phyloP scores from a whole-genome alignment of 2,329 filamentous ascomycete genomes.

The Purpureocillium lavendulum region DNA sequence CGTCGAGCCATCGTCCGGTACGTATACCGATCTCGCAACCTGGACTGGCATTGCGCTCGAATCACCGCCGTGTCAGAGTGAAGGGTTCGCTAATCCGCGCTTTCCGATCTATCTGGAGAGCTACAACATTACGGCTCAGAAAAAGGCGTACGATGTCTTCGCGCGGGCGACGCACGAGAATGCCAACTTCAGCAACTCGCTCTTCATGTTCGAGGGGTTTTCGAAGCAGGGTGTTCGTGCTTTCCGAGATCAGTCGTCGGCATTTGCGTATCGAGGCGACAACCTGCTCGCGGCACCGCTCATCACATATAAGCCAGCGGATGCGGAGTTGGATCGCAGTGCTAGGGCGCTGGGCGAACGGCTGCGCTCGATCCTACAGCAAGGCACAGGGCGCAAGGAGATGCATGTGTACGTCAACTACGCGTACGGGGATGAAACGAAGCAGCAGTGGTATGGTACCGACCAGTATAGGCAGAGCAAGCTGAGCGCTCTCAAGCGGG shows the following conservation, averaged over 20 bases:
- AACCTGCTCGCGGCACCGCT: conserved; percentile 32
- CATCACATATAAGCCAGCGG: conserved; percentile 24
- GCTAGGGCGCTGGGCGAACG: conserved; percentile 26
- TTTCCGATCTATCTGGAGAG: conserved; percentile 34
- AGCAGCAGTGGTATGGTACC: conserved; percentile 32
- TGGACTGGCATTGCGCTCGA: conserved; percentile 31
- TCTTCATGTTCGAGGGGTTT: conserved; percentile 49
- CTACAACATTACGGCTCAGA: conserved; percentile 24
- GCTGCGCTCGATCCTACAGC: conserved; percentile 26
- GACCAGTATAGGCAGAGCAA: conserved; percentile 36
- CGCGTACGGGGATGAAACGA: conserved; percentile 34
- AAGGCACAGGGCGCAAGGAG: conserved; percentile 21
- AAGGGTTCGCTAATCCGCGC: conserved; percentile 27
- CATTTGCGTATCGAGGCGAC: conserved; percentile 37
- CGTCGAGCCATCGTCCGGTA: conserved; percentile 21
- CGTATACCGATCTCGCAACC: conserved; percentile 33
- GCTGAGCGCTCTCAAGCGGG: conserved; percentile 33
- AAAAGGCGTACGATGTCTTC: conserved; percentile 22
- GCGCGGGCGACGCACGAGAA: conserved; percentile 13
- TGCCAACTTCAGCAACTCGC: conserved; percentile 18
- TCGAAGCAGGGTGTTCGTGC: conserved; percentile 32
- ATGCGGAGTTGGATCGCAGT: conserved; percentile 20
- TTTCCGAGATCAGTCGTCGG: conserved; percentile 24
- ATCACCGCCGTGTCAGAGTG: conserved; percentile 31
- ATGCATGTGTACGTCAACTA: conserved; percentile 40